These are phyloP conservation scores for Rhododendron molle DNA, from an alignment of 148 eudicot genomes.

Conservation along the genomic window DNA sequence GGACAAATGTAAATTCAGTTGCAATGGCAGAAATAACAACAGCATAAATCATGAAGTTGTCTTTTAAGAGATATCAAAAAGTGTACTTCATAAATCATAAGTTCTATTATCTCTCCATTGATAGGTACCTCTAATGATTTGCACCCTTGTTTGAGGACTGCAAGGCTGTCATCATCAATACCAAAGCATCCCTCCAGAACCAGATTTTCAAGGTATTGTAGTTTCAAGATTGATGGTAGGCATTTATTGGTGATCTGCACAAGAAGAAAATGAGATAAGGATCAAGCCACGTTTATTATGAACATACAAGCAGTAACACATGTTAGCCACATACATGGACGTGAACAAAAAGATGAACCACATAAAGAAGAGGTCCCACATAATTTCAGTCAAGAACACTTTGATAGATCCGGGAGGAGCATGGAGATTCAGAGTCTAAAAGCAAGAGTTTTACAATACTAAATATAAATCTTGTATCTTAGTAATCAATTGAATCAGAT, in stretches of 20 bases:
- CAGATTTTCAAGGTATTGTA: constrained; percentile 70
- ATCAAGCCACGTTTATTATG: not conserved
- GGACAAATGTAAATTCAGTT: not conserved
- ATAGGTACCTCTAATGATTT: constrained; percentile 68
- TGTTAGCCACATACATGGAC: not conserved
- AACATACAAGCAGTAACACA: not conserved
- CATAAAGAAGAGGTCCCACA: not conserved
- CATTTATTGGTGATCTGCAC: constrained; percentile 76
- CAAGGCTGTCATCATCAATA: constrained; percentile 73
- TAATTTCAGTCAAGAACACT: not conserved
- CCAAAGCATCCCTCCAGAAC: constrained; percentile 88
- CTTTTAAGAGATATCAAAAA: not conserved
- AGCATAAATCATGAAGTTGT: not conserved
- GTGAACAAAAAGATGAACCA: not conserved
- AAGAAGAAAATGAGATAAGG: constrained; percentile 10
- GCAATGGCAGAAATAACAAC: not conserved
- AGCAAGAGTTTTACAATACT: not conserved
- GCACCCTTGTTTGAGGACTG: constrained; percentile 60
- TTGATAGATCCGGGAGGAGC: not conserved
- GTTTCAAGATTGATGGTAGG: constrained; percentile 61
- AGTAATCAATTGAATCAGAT: not conserved
- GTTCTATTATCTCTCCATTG: not conserved
- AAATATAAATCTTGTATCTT: not conserved
- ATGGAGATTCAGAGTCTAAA: not conserved
- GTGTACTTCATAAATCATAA: not conserved